Evolutionary conservation across 177 flowering plant species (phyloP).

Genomic region (Vitis hybrid): DNA sequence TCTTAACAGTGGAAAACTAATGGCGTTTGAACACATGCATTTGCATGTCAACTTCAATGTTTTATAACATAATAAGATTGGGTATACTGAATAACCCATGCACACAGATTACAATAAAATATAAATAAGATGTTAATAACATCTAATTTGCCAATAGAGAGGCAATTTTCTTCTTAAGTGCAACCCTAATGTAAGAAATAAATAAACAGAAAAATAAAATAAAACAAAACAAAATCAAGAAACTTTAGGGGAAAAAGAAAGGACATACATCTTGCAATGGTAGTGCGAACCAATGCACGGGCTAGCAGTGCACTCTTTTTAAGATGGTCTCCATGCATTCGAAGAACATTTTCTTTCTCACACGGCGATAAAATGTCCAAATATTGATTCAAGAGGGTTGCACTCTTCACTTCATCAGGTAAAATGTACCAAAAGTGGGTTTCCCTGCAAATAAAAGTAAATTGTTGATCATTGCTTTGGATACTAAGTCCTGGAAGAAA

Average conservation of each 20-base stretch:
- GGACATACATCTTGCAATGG: slow-evolving; percentile 85
- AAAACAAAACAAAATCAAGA: neutral
- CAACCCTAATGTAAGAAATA: neutral
- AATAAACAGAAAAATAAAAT: neutral
- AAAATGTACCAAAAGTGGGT: slow-evolving; percentile 83
- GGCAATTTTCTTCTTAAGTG: neutral
- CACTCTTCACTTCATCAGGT: slow-evolving; percentile 72
- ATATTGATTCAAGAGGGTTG: slow-evolving; percentile 54
- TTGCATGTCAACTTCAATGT: too few relatives aligned
- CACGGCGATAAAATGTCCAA: slow-evolving; percentile 59
- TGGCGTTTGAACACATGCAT: too few relatives aligned
- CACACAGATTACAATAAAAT: too few relatives aligned
- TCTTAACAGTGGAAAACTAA: too few relatives aligned
- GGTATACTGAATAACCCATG: too few relatives aligned
- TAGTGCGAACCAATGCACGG: slow-evolving; percentile 85
- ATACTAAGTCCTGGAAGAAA: neutral
- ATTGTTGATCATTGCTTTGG: neutral
- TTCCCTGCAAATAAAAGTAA: slow-evolving; percentile 49
- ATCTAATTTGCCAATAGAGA: too few relatives aligned
- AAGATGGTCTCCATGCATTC: slow-evolving; percentile 50
- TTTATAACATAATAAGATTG: too few relatives aligned
- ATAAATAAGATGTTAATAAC: too few relatives aligned
- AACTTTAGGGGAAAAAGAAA: neutral
- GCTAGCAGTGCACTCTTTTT: slow-evolving; percentile 76
- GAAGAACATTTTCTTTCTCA: slow-evolving; percentile 58